Evolutionary conservation across 495 filamentous ascomycete species (phyloP).

Genomic region (Penicillium bialowiezense): DNA sequence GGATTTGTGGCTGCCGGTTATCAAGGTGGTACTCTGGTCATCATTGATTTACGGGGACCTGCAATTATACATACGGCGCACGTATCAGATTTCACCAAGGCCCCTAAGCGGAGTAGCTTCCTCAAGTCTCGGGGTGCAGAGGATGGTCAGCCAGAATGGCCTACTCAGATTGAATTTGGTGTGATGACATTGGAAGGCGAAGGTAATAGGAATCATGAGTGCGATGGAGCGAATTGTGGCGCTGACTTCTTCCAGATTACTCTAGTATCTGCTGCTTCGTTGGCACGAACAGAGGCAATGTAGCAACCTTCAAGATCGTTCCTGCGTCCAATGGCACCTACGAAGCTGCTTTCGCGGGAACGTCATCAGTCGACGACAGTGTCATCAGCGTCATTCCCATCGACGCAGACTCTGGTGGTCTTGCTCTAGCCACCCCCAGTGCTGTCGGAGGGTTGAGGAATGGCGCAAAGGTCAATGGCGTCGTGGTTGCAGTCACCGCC

Average conservation of each 20-base stretch:
- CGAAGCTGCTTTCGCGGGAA: constrained; percentile 67
- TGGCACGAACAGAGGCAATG: constrained; percentile 77
- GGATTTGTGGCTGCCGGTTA: constrained; percentile 88
- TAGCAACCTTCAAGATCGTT: constrained; percentile 86
- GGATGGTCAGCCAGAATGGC: constrained; percentile 62
- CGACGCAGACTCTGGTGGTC: constrained; percentile 69
- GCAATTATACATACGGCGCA: constrained; percentile 75
- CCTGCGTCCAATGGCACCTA: constrained; percentile 69
- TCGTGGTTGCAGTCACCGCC: constrained; percentile 65
- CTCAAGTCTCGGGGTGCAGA: constrained; percentile 46
- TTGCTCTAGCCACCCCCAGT: constrained; percentile 69
- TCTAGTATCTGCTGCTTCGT: constrained; percentile 92
- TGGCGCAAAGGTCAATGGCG: constrained; percentile 69
- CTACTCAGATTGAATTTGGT: constrained; percentile 79
- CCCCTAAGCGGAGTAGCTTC: constrained; percentile 68
- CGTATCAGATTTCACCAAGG: constrained; percentile 63
- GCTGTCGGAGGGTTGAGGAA: constrained; percentile 68
- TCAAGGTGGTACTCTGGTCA: constrained; percentile 70
- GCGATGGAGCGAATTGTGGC: not conserved
- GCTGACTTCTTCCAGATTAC: constrained; percentile 56
- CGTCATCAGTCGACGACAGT: constrained; percentile 61
- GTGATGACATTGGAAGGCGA: constrained; percentile 91
- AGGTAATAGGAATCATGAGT: constrained; percentile 36
- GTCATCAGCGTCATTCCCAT: constrained; percentile 76
- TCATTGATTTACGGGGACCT: constrained; percentile 87